Evolutionary conservation across 345 rosid genomes (phyloP).

Genomic region (Xanthoceras sorbifolium): DNA sequence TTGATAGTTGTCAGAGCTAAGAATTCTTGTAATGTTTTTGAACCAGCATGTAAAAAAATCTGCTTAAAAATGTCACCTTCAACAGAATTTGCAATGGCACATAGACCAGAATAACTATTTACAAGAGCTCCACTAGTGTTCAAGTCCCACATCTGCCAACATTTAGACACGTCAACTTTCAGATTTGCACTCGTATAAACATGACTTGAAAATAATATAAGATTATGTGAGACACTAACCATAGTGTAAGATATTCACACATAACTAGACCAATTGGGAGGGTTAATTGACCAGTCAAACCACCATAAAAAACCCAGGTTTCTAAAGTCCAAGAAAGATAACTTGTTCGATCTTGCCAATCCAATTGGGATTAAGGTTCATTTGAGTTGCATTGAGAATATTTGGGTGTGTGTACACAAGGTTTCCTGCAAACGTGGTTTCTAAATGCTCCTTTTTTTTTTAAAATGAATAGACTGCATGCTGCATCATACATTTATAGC

Average conservation of each 20-base stretch:
- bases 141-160: slow-evolving; percentile 82
- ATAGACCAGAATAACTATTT: slow-evolving; percentile 83
- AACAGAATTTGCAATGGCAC: slow-evolving; percentile 58
- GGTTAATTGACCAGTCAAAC: background rate
- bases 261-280: background rate
- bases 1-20: slow-evolving; percentile 11
- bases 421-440: background rate
- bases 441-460: background rate
- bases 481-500: background rate
- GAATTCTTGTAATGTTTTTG: background rate
- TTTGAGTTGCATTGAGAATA: background rate
- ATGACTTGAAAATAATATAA: background rate
- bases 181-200: slow-evolving; percentile 9
- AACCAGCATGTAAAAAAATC: slow-evolving; percentile 3
- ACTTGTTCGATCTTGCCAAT: background rate
- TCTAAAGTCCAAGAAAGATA: background rate
- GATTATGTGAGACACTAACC: background rate
- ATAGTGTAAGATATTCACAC: background rate
- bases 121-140: slow-evolving; percentile 54
- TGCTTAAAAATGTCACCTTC: slow-evolving; percentile 44
- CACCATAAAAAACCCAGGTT: background rate
- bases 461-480: background rate
- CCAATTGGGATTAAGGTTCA: background rate
- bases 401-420: too few relatives aligned
- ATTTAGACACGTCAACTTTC: background rate